Evolutionary conservation across 1,284 basidiomycete species (phyloP), one percentile per base, ranked within the genome.

Genomic region (Rhodotorula sp.): DNA sequence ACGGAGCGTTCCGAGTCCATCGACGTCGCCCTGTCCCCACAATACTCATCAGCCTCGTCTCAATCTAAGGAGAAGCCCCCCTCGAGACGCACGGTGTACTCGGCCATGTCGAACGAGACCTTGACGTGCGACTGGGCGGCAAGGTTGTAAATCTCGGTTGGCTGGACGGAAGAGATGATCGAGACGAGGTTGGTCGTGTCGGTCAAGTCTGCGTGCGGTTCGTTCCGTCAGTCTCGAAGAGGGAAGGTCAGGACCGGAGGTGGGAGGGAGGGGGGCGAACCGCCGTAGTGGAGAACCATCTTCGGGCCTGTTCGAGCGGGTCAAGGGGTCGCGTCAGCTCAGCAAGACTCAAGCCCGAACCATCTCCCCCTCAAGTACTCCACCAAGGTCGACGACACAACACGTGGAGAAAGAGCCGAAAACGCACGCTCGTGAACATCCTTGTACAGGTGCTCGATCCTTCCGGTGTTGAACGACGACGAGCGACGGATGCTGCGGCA

Each of bases 51-150:
- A 18, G 18, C 37, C 37, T 58, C 34, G 34, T n/a, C n/a, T n/a
- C n/a, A n/a, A n/a, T n/a, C n/a, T n/a, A n/a, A n/a, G n/a, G n/a
- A n/a, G n/a, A n/a, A n/a, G n/a, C n/a, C n/a, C n/a, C n/a, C n/a
- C n/a, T n/a, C n/a, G 22, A 7, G 50, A 66, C 76, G 57, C 55
- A 80, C 81, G 0, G 93, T 95, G 82, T 95, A 95, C 82, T 95
- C 92, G 48, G 92, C 91, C 91, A 95, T 94, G 81, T 94, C 92
- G 81, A 95, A 95, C 40, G 92, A 94, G 74, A 95, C 92, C 81
- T 95, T 95, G 83, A 95, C 92, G 82, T 95, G 92, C 61, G 90
- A 92, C 80, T 95, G 92, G n/a, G 93, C 93, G 58, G 91, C 92
- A 58, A 95, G 88, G 81, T 95, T 95, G 86, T 94, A 95, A 67